A percentile compares a stretch with the other conserved stretches of the same genome.
These are phyloP conservation scores for Helichrysum umbraculigerum DNA, from an alignment of 129 eudicot species.

Conservation along the genomic window DNA sequence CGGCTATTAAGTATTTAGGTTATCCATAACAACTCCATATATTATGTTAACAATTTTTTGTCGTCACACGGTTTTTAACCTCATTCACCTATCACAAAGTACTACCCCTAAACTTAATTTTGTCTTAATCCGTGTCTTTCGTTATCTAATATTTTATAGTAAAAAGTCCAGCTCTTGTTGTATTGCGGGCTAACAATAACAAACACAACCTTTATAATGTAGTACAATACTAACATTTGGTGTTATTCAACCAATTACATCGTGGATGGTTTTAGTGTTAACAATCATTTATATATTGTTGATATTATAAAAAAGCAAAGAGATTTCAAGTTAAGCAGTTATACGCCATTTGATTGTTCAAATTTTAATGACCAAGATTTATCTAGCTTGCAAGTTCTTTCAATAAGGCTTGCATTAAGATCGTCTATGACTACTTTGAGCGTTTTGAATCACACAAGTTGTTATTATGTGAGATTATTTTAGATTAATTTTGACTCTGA, in stretches of 20 bases:
- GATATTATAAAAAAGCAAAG: no score
- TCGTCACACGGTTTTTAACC: slow-evolving; percentile 29
- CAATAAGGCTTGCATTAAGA: no score
- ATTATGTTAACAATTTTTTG: slow-evolving; percentile 22
- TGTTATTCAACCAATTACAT: neutral
- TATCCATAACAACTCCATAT: slow-evolving; percentile 23
- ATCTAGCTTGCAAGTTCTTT: no score
- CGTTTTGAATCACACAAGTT: no score
- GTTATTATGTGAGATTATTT: no score
- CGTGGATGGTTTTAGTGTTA: neutral
- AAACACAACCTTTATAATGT: neutral
- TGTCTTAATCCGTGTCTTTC: slow-evolving; percentile 16
- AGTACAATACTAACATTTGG: no score
- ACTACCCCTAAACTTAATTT: slow-evolving; percentile 9
- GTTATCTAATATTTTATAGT: neutral
- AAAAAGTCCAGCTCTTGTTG: neutral
- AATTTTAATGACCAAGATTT: no score
- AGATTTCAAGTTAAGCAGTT: no score
- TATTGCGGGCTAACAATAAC: no score
- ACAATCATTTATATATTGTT: neutral
- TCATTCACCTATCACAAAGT: slow-evolving; percentile 20
- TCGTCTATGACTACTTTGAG: no score
- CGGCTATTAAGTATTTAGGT: slow-evolving; percentile 30
- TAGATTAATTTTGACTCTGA: no score
- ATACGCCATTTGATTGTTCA: no score